phyloP scores from a whole-genome alignment of 2,329 filamentous ascomycete species.

The Cordyceps tenuipes region DNA sequence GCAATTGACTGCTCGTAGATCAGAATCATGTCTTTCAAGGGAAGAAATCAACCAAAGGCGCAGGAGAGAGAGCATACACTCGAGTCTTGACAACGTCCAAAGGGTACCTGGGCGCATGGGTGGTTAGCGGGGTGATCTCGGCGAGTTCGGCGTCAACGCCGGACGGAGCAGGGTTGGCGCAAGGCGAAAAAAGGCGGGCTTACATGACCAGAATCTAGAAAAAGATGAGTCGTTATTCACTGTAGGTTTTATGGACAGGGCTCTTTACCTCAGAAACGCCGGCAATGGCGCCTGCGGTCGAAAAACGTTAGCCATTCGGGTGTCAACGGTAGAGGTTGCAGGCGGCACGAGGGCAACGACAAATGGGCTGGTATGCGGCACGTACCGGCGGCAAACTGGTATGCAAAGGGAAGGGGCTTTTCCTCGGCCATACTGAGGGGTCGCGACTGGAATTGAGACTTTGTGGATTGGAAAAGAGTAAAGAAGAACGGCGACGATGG shows the following conservation, averaged over 20 bases:
- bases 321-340: neutral
- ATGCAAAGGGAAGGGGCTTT: slow-evolving; percentile 80
- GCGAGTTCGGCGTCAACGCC: slow-evolving; percentile 6
- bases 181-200: slow-evolving; percentile 21
- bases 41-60: neutral
- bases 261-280: slow-evolving; percentile 80
- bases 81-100: slow-evolving; percentile 97
- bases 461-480: neutral
- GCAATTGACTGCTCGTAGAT: slow-evolving; percentile 61
- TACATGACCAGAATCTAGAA: slow-evolving; percentile 80
- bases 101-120: slow-evolving; percentile 65
- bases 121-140: slow-evolving; percentile 15
- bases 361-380: slow-evolving; percentile 16
- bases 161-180: neutral
- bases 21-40: slow-evolving; percentile 12
- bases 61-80: slow-evolving; percentile 55
- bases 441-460: neutral
- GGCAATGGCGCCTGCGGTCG: slow-evolving; percentile 68
- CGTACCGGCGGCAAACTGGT: slow-evolving; percentile 89
- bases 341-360: neutral
- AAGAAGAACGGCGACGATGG: neutral
- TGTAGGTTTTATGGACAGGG: slow-evolving; percentile 14
- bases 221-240: neutral
- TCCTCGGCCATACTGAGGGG: slow-evolving; percentile 50
- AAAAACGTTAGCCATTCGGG: slow-evolving; percentile 14